Evolutionary conservation across 805 yeast species (phyloP).

Genomic region (Myxozyma lipomycoides): DNA sequence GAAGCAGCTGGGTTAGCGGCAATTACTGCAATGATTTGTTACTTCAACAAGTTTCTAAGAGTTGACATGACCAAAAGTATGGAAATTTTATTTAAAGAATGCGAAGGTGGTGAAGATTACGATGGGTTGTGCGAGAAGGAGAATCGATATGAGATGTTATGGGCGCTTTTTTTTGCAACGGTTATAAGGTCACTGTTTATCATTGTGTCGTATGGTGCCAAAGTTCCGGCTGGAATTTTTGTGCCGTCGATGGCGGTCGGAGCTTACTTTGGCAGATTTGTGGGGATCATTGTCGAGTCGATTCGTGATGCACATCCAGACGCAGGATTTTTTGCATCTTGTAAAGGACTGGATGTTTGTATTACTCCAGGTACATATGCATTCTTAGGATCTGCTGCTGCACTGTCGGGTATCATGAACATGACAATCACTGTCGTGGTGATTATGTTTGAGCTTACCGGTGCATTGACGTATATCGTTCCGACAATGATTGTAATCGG

Average conservation of each 20-base stretch:
- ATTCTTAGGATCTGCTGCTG: slow-evolving; percentile 92
- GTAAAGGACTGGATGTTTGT: slow-evolving; percentile 49
- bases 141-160: slow-evolving; percentile 37
- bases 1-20: slow-evolving; percentile 69
- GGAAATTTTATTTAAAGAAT: slow-evolving; percentile 84
- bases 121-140: slow-evolving; percentile 28
- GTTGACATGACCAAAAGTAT: slow-evolving; percentile 94
- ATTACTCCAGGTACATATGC: slow-evolving; percentile 95
- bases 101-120: slow-evolving; percentile 49
- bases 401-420: slow-evolving; percentile 90
- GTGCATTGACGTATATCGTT: slow-evolving; percentile 83
- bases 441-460: slow-evolving; percentile 93
- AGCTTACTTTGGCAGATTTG: slow-evolving; percentile 84
- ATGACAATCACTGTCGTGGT: slow-evolving; percentile 89
- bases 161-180: slow-evolving; percentile 66
- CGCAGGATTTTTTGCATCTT: slow-evolving; percentile 38
- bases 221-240: slow-evolving; percentile 93
- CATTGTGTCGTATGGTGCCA: slow-evolving; percentile 83
- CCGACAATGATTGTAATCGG: slow-evolving; percentile 97
- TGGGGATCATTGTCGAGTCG: slow-evolving; percentile 68
- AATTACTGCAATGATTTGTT: slow-evolving; percentile 71
- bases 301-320: slow-evolving; percentile 43
- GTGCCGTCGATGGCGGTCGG: slow-evolving; percentile 98
- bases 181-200: slow-evolving; percentile 65
- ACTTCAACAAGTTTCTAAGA: slow-evolving; percentile 73